A percentile compares a stretch with the other conserved stretches of the same genome.
phyloP scores from a whole-genome alignment of 2,329 filamentous ascomycete genomes.

The Ceratocystis huliohia region DNA sequence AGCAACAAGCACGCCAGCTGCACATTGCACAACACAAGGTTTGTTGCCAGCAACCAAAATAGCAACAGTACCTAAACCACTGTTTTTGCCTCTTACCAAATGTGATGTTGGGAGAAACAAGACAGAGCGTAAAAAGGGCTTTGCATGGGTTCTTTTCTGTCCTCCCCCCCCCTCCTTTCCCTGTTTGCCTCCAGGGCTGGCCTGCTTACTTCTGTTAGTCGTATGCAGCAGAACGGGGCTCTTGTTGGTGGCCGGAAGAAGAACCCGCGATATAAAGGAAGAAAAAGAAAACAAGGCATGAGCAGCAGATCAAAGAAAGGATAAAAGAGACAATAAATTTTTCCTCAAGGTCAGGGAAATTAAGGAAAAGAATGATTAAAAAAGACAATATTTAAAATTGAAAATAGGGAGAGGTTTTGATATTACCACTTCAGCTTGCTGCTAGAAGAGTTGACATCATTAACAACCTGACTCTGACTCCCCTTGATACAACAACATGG shows the following conservation, averaged over 20 bases:
- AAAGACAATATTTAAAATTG: background rate
- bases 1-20: too few species aligned
- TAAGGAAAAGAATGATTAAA: background rate
- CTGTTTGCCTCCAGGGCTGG: background rate
- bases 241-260: background rate
- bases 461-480: background rate
- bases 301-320: background rate
- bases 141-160: background rate
- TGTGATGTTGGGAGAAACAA: too few species aligned
- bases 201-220: background rate
- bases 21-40: too few species aligned
- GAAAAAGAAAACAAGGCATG: background rate
- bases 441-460: background rate
- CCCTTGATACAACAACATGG: background rate
- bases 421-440: background rate
- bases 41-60: too few species aligned
- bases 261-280: background rate
- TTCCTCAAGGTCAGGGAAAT: background rate
- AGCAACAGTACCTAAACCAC: too few species aligned
- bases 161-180: background rate
- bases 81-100: too few species aligned
- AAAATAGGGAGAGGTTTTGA: background rate
- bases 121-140: too few species aligned
- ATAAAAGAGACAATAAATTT: background rate
- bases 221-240: background rate